Base-by-base conservation (phyloP, 1,284 basidiomycete genomes). In the Cystobasidium sp. region DNA sequence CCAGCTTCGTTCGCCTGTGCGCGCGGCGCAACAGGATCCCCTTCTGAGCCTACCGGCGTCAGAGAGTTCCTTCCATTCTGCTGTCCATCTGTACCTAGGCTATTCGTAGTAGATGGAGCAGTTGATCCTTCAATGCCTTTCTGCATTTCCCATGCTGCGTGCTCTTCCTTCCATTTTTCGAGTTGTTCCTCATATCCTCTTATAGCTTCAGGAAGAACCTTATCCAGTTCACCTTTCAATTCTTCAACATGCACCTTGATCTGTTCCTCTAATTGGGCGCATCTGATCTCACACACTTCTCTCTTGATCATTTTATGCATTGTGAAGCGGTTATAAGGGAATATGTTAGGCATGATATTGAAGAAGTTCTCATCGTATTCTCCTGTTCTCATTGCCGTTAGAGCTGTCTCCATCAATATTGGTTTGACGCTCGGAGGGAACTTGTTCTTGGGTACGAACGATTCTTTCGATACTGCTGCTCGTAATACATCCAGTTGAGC, bases 301-400 rank as follows among this genome's bases (percentile, higher is more conserved):
- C 63, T 46, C 53, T 73, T 73, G 44, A 73, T 66, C 51, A 73
- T 53, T 59, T 73, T 73, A 10, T 73, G 14, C 69, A 84, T 81
- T 5, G 84, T 84, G 82, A 92, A 96, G 78, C 91, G 90, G 83
- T 97, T 97, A 81, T 96, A 96, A 0, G 93, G 93, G 80, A 97
- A 95, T 55, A 96, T 83, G 41, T 84, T 85, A 0, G 94, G 93
- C 88, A 97, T 90, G 49, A 90, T 85, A 79, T 89, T 90, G 84
- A 96, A 96, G 81, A 95, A 96, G 80, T 92, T 89, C 22, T 95
- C 92, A 79, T 93, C 90, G 83, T 94, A 96, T 81, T 95, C 91
- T 81, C 89, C 91, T 47, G 93, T 85, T 67, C 88, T 85, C 78
- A 96, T 88, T 0, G 95, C 95, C 66, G 90, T 86, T 64, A 91